Base-by-base conservation (phyloP, 768 basidiomycete species). In the Kwoniella sp. region DNA sequence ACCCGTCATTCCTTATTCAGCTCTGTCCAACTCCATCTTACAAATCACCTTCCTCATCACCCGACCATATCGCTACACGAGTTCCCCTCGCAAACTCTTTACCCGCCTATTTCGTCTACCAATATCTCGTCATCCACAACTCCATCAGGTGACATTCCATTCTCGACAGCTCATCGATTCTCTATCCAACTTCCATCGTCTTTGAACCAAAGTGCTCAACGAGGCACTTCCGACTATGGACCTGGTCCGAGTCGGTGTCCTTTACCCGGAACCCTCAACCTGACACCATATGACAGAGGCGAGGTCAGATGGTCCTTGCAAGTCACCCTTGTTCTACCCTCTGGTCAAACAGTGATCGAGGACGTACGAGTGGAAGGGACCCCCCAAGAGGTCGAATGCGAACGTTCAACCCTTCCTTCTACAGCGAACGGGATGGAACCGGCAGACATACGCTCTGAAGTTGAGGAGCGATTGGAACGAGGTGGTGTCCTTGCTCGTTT, bases 261-360 rank as follows among this genome's bases (percentile, higher is more conserved):
- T 29, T 55, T 79, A 21, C 77, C 77, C 10, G 77, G 76, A 1
- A 74, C 74, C 24, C 68, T 79, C 9, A 71, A 79, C 55, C 60
- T 79, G 13, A 56, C 67, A 10, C 29, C 69, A 6, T 61, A 50
- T 19, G 58, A 68, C 10, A 60, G 65, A 47, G 77, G 77, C 15
- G 71, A 76, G 40, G 60, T 79, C 25, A 60, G 64, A 21, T 79
- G 69, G 66, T 26, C 63, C 4, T 55, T 79, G 1, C 37, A 49
- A 13, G 73, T 74, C 40, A 52, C 47, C n/a, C 65, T 75, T 13
- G 19, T 52, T 8, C 46, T 70, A 12, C n/a, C 67, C 9, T 46
- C 53, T 37, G 66, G 61, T 10, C 60, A 60, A 17, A 50, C 58
- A 2, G 44, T 69, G 2, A 25, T 24, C 22, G 71, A 73, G 47